Evolutionary conservation across 371 early-diverging fungal genomes (phyloP).

Genomic region (Cokeromyces recurvatus): DNA sequence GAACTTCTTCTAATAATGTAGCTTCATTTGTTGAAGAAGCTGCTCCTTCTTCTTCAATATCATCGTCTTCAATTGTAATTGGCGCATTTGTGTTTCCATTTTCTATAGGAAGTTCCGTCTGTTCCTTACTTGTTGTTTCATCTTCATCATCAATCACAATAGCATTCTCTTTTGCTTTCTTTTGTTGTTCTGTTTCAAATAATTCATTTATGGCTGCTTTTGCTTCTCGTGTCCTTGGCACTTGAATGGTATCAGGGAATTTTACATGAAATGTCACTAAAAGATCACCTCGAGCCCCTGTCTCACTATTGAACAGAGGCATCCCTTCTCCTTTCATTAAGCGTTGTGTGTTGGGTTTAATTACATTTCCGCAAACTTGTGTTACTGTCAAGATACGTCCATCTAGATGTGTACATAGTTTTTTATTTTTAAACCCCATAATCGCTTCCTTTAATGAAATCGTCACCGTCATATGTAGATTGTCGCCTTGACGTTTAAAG

Average conservation of each 20-base stretch:
- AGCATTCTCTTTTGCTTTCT: not conserved
- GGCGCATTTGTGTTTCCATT: too few species aligned
- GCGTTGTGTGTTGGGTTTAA: not conserved
- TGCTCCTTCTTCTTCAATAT: too few species aligned
- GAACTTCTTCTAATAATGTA: too few species aligned
- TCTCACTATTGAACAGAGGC: constrained; percentile 2
- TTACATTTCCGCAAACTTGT: not conserved
- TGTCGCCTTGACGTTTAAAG: constrained; percentile 85
- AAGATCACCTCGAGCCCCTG: constrained; percentile 1
- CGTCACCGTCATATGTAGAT: constrained; percentile 60
- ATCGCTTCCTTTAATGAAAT: constrained; percentile 79
- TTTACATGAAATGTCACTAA: constrained; percentile 2
- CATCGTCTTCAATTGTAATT: too few species aligned
- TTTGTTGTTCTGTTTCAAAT: constrained; percentile 4
- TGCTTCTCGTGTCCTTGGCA: not conserved
- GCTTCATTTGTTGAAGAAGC: too few species aligned
- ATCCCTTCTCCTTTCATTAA: constrained; percentile 4
- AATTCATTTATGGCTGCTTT: not conserved
- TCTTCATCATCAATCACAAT: constrained; percentile 15
- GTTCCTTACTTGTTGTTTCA: too few species aligned
- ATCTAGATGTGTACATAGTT: constrained; percentile 65
- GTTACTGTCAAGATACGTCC: constrained; percentile 21
- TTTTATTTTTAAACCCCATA: constrained; percentile 57
- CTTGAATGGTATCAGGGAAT: constrained; percentile 1
- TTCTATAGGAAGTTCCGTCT: too few species aligned